Evolutionary conservation across 495 filamentous ascomycete genomes (phyloP), one percentile per base, ranked within the genome.

Genomic region (Astrothelium macrocarpum): DNA sequence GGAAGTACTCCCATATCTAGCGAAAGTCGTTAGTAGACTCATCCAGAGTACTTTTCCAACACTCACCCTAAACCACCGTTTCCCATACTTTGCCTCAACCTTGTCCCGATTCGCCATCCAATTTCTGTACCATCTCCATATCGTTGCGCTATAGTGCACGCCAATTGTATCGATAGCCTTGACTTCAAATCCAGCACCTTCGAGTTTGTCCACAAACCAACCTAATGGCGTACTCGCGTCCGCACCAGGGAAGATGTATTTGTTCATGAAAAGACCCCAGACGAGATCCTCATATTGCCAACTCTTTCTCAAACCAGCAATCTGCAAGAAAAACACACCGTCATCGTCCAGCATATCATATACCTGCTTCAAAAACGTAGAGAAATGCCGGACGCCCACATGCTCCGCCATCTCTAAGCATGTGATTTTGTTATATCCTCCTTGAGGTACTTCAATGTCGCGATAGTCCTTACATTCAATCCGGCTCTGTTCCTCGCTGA

Each of bases 51-150:
- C 18, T 1, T 2, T 36, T 59, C 25, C 59, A 32, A 16, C 68
- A 83, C 89, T 81, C 82, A 95, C 91, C 76, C 92, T 86, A 82
- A 91, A 98, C 94, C 94, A 98, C 68, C 89, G 80, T 67, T 88
- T 87, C 67, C 94, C 94, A 74, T 97, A 98, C 82, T 97, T 97
- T 64, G 89, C 91, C 73, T 87, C 82, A 34, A 97, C 88, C 81
- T 96, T 97, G 65, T 96, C 92, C 64, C 84, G 82, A 82, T 97
- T 98, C 74, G 82, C 94, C 75, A 97, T 81, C 94, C 94, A 98
- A 82, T 98, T 98, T 68, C 94, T 82, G 80, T 98, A 98, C 94
- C 94, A 98, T 72, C 90, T 85, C 94, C 94, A 98, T 53, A 98
- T 78, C 36, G 94, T 98, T 60, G 92, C 91, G 39, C 90, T 95